These are phyloP conservation scores for Fremontodendron californicum DNA, from an alignment of 345 rosid genomes.

Conservation along the genomic window DNA sequence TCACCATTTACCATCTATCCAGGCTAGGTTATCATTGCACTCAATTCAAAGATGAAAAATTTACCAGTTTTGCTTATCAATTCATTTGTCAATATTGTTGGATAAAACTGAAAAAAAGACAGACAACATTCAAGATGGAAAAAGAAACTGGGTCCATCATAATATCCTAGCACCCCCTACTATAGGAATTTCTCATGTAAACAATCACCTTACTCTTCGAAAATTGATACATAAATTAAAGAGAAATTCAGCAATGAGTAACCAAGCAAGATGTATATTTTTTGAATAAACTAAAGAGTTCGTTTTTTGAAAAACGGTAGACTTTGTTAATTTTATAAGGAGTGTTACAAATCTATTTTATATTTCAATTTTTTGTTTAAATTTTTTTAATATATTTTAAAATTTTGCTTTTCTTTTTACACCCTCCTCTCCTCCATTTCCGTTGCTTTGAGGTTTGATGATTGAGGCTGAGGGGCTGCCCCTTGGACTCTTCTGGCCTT, in stretches of 20 bases:
- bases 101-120: not conserved
- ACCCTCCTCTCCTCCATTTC: not conserved
- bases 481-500: not conserved
- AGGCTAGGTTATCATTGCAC: not conserved
- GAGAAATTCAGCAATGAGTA: too few species aligned
- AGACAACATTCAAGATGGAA: not conserved
- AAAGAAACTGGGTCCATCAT: not conserved
- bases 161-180: not conserved
- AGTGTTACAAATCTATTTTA: too few species aligned
- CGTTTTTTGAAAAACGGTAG: too few species aligned
- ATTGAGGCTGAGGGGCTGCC: not conserved
- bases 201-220: not conserved
- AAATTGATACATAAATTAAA: not conserved
- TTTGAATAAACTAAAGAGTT: too few species aligned
- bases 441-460: not conserved
- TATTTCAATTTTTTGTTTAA: too few species aligned
- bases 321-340: too few species aligned
- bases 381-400: too few species aligned
- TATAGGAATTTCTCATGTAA: not conserved
- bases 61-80: not conserved
- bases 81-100: not conserved
- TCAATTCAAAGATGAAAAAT: not conserved
- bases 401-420: not conserved
- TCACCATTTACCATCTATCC: not conserved
- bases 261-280: too few species aligned